These are phyloP conservation scores for Panaeolus papilionaceus DNA, from an alignment of 768 basidiomycete genomes.

Conservation along the genomic window DNA sequence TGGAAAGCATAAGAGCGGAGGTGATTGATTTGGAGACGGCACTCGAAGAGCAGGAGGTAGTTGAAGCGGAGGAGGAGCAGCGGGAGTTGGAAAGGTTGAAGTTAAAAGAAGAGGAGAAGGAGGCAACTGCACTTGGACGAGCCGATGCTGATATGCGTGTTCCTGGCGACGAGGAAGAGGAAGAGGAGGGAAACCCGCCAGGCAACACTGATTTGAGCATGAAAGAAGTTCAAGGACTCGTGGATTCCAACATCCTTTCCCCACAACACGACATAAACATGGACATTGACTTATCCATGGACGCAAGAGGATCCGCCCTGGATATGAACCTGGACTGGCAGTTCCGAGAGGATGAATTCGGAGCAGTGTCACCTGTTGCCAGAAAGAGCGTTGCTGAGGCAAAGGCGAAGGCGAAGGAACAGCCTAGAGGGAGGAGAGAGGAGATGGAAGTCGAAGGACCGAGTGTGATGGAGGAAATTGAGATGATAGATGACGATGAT, in stretches of 20 bases:
- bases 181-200: conserved; percentile 3
- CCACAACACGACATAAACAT: conserved; percentile 11
- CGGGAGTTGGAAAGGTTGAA: conserved; percentile 17
- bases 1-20: conserved; percentile 34
- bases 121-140: not conserved
- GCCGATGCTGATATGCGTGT: conserved; percentile 23
- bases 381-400: conserved; percentile 6
- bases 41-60: conserved; percentile 23
- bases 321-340: conserved; percentile 3
- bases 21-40: conserved; percentile 26
- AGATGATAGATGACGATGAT: conserved; percentile 3
- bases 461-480: conserved; percentile 5
- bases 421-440: conserved; percentile 14
- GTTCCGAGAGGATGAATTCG: conserved; percentile 22
- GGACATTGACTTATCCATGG: conserved; percentile 11
- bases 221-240: conserved; percentile 17
- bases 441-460: conserved; percentile 19
- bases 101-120: conserved; percentile 10
- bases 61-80: conserved; percentile 24
- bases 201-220: conserved; percentile 1
- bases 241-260: conserved; percentile 21
- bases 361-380: conserved; percentile 4
- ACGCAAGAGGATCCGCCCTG: not conserved
- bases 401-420: conserved; percentile 18
- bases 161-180: conserved; percentile 17